Conservation (phyloP, 768 basidiomycete species). For the Leucosporidium yakuticum region DNA sequence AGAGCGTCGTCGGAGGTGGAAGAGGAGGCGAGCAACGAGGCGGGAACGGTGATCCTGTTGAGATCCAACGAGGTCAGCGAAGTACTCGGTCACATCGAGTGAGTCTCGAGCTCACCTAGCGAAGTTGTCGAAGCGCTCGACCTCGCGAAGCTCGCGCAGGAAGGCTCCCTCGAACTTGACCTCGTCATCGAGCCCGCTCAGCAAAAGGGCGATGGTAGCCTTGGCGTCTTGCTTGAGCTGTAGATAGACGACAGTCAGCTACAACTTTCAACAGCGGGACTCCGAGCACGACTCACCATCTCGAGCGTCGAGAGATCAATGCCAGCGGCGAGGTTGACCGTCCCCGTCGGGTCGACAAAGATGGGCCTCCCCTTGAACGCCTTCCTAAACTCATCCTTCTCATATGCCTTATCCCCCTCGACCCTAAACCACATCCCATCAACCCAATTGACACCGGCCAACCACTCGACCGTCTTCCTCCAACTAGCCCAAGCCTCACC, state of each 20-base stretch:
- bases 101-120: slow-evolving; percentile 5
- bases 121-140: slow-evolving; percentile 31
- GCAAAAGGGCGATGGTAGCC: slow-evolving; percentile 26
- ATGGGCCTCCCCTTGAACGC: slow-evolving; percentile 47
- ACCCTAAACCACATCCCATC: slow-evolving; percentile 29
- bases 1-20: slow-evolving; percentile 17
- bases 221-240: slow-evolving; percentile 39
- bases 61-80: neutral
- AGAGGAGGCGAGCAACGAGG: neutral
- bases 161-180: slow-evolving; percentile 30
- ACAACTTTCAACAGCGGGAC: slow-evolving; percentile 63
- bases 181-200: slow-evolving; percentile 28
- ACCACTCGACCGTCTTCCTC: slow-evolving; percentile 34
- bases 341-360: slow-evolving; percentile 72
- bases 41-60: slow-evolving; percentile 25
- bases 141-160: slow-evolving; percentile 10
- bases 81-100: neutral
- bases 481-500: slow-evolving; percentile 34
- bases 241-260: slow-evolving; percentile 52
- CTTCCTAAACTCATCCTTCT: slow-evolving; percentile 38
- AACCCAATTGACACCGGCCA: slow-evolving; percentile 30
- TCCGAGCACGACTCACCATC: slow-evolving; percentile 51
- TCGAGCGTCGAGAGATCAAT: slow-evolving; percentile 72
- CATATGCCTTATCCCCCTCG: slow-evolving; percentile 14
- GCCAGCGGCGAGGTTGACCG: slow-evolving; percentile 67